phyloP scores from a whole-genome alignment of 352 stramenopile species.

The Phytophthora rubi region DNA sequence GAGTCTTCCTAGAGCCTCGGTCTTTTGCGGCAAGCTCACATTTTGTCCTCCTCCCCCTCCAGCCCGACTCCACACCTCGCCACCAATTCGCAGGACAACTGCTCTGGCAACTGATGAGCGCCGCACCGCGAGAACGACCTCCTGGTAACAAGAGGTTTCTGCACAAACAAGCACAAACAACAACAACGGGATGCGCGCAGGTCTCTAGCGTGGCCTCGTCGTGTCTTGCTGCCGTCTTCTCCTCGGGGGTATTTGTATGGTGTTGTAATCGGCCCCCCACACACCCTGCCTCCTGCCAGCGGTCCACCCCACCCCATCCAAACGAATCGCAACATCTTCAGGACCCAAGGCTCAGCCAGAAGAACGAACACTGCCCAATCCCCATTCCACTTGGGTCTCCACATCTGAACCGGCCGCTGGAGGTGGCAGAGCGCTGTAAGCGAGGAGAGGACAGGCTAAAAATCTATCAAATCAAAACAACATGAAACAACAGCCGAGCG shows the following conservation, averaged over 20 bases:
- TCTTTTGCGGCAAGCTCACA: conserved; percentile 5
- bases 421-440: conserved; percentile 22
- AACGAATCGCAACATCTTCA: conserved; percentile 8
- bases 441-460: conserved; percentile 17
- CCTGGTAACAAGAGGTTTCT: conserved; percentile 13
- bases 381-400: conserved; percentile 7
- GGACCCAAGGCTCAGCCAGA: conserved; percentile 9
- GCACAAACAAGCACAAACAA: conserved; percentile 39
- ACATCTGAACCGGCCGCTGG: neutral
- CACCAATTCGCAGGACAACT: conserved; percentile 30
- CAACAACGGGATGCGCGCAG: conserved; percentile 13
- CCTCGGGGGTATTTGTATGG: conserved; percentile 43
- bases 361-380: conserved; percentile 3
- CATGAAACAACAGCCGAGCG: conserved; percentile 38
- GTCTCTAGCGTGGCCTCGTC: conserved; percentile 3
- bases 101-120: conserved; percentile 27
- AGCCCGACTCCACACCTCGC: conserved; percentile 44
- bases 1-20: neutral
- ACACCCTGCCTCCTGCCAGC: conserved; percentile 25
- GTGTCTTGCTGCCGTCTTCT: conserved; percentile 12
- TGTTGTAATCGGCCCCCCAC: conserved; percentile 42
- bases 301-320: conserved; percentile 4
- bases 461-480: conserved; percentile 6
- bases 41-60: neutral
- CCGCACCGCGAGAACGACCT: conserved; percentile 13